Conservation (phyloP, 1,284 basidiomycete genomes). For the Entoloma clypeatum region DNA sequence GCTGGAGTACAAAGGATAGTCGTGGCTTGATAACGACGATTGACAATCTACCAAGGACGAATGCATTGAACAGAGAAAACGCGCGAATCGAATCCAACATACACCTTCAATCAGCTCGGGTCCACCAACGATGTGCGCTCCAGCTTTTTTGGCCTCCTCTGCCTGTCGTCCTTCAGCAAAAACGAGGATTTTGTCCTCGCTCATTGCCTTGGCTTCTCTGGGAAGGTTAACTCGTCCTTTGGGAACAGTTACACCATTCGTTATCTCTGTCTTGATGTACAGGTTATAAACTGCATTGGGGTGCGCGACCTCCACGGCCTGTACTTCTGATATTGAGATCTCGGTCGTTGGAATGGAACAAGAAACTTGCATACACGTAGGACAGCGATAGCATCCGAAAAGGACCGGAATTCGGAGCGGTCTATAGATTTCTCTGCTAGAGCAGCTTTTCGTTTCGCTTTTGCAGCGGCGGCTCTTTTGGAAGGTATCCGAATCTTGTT, state of each 20-base stretch:
- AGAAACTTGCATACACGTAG: constrained; percentile 51
- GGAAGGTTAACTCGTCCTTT: constrained; percentile 63
- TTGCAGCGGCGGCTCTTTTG: constrained; percentile 62
- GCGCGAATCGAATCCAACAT: constrained; percentile 27
- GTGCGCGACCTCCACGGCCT: constrained; percentile 79
- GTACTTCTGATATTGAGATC: constrained; percentile 4
- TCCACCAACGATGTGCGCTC: constrained; percentile 85
- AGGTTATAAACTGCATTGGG: constrained; percentile 78
- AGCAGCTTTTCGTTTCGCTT: constrained; percentile 25
- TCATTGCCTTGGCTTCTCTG: constrained; percentile 67
- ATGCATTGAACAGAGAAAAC: constrained; percentile 6
- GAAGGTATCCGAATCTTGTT: constrained; percentile 50
- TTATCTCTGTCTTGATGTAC: constrained; percentile 73
- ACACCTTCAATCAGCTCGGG: constrained; percentile 80
- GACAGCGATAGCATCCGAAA: constrained; percentile 61
- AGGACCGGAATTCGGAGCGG: constrained; percentile 21
- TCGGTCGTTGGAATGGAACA: background rate
- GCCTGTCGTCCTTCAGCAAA: constrained; percentile 81
- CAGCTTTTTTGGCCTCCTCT: constrained; percentile 76
- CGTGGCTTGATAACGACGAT: constrained; percentile 68
- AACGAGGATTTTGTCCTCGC: constrained; percentile 77
- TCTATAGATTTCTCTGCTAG: constrained; percentile 16
- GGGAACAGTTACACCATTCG: constrained; percentile 71
- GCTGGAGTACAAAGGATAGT: constrained; percentile 82
- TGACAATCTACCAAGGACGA: constrained; percentile 49